Conservation (phyloP, 768 basidiomycete genomes). For the Exidia glandulosa region DNA sequence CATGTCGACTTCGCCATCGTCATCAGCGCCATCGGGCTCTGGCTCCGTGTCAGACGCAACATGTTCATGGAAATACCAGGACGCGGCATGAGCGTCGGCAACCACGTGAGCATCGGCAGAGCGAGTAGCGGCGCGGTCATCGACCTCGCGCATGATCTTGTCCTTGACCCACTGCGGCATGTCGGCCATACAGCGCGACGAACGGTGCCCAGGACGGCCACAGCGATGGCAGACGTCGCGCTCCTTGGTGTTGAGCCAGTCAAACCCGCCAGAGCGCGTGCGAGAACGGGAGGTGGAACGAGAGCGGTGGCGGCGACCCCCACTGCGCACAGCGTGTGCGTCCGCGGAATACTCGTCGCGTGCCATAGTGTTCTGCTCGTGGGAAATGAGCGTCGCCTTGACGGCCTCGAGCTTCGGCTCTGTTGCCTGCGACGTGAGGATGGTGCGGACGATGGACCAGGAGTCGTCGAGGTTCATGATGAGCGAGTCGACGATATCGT, state of each 20-base stretch:
- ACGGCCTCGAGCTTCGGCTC: slow-evolving; percentile 1
- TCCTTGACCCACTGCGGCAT: slow-evolving; percentile 10
- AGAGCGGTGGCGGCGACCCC: no score
- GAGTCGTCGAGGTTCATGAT: slow-evolving; percentile 8
- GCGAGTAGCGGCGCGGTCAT: no score
- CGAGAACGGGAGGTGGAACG: no score
- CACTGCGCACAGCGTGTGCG: no score
- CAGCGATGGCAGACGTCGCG: slow-evolving; percentile 8
- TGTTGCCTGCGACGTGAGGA: background rate
- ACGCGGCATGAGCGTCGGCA: no score
- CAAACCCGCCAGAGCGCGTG: background rate
- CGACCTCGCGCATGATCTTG: slow-evolving; percentile 1
- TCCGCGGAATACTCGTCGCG: no score
- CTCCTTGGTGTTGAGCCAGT: slow-evolving; percentile 7
- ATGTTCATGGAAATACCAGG: no score
- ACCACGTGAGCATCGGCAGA: no score
- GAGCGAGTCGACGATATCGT: slow-evolving; percentile 5
- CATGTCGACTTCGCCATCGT: no score
- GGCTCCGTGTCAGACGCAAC: no score
- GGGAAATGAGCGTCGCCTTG: background rate
- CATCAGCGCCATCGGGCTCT: no score
- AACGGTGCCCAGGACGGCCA: slow-evolving; percentile 5
- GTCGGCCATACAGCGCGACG: slow-evolving; percentile 6
- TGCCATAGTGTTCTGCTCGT: background rate
- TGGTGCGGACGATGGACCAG: slow-evolving; percentile 3